Percentiles rank a stretch among this genome's conserved stretches.
phyloP scores from a whole-genome alignment of 148 eudicot genomes.

The Rhododendron griersonianum region DNA sequence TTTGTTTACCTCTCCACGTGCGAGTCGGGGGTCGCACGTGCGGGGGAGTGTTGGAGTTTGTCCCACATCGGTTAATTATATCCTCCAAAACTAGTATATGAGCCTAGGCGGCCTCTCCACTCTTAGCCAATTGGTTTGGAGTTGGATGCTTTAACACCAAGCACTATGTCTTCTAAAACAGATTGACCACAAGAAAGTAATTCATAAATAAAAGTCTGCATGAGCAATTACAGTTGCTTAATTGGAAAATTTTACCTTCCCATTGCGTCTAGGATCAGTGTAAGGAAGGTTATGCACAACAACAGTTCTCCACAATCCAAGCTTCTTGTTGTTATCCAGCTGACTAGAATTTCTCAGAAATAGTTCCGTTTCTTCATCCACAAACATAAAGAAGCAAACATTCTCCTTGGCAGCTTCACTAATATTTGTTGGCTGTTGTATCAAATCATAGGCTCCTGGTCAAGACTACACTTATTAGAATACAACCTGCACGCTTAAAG shows the following conservation, averaged over 20 bases:
- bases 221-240: background rate
- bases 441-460: slow-evolving; percentile 82
- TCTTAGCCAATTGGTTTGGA: too few species aligned
- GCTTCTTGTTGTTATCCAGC: slow-evolving; percentile 49
- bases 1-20: too few species aligned
- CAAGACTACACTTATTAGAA: slow-evolving; percentile 12
- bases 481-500: slow-evolving; percentile 8
- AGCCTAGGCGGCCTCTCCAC: too few species aligned
- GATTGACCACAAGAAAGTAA: background rate
- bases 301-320: slow-evolving; percentile 85
- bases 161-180: background rate
- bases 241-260: slow-evolving; percentile 56
- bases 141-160: background rate
- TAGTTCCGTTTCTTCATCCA: slow-evolving; percentile 80
- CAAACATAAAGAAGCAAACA: slow-evolving; percentile 90
- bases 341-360: slow-evolving; percentile 62
- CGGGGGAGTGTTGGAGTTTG: too few species aligned
- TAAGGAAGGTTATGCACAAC: slow-evolving; percentile 85
- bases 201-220: background rate
- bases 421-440: slow-evolving; percentile 81
- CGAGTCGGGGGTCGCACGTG: too few species aligned
- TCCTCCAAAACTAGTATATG: too few species aligned
- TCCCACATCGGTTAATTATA: too few species aligned
- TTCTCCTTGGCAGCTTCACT: slow-evolving; percentile 68
- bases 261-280: slow-evolving; percentile 85